Conservation (phyloP, 1,284 basidiomycete genomes). For the Lentinula novae-zelandiae region DNA sequence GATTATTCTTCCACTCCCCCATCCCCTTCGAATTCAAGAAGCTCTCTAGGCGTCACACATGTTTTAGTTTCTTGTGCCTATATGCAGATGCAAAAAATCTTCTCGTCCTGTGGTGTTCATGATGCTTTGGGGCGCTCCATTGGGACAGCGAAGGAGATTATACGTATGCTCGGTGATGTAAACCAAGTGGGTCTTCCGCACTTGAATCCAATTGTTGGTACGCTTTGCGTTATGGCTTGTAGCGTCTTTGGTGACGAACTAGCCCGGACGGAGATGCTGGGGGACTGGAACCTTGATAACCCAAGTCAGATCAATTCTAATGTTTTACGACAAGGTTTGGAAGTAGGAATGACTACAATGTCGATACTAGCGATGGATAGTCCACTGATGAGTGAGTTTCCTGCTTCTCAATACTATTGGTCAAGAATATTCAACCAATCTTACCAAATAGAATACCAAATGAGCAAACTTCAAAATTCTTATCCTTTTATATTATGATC, state of each 20-base stretch:
- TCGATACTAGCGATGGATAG: slow-evolving; percentile 16
- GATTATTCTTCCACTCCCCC: neutral
- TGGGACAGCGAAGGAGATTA: slow-evolving; percentile 3
- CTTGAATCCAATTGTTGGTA: slow-evolving; percentile 5
- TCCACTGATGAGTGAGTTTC: slow-evolving; percentile 19
- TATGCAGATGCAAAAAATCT: slow-evolving; percentile 13
- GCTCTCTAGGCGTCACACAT: slow-evolving; percentile 1
- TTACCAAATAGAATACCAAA: slow-evolving; percentile 13
- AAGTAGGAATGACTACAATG: slow-evolving; percentile 18
- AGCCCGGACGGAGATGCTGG: neutral
- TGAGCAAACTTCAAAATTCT: slow-evolving; percentile 15
- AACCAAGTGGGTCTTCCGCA: neutral
- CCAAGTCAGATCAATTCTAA: neutral
- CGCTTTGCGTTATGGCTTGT: slow-evolving; percentile 10
- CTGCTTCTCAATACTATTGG: neutral
- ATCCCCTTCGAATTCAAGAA: neutral
- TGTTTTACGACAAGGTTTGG: neutral
- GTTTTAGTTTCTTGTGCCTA: slow-evolving; percentile 10
- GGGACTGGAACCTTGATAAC: neutral
- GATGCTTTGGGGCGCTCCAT: neutral
- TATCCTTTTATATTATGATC: neutral
- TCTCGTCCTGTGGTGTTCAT: slow-evolving; percentile 7
- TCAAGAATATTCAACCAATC: neutral
- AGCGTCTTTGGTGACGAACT: slow-evolving; percentile 7
- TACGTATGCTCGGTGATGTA: slow-evolving; percentile 1